These are phyloP conservation scores for Colletotrichum spinosum DNA, from an alignment of 2,329 filamentous ascomycete species.

Conservation along the genomic window DNA sequence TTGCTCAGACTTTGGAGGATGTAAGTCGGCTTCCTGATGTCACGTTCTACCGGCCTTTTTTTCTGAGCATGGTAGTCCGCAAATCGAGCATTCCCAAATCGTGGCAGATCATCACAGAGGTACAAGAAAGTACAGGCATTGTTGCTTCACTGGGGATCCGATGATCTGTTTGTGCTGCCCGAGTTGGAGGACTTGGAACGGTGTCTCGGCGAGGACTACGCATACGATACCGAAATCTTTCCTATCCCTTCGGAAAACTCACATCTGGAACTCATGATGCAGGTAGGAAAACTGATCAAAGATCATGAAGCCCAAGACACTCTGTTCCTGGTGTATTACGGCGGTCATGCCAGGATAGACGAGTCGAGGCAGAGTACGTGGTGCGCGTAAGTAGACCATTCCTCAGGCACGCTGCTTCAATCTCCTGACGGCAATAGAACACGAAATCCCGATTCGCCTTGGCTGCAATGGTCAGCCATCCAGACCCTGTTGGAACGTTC, in stretches of 20 bases:
- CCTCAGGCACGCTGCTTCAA: background rate
- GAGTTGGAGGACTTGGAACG: constrained; percentile 68
- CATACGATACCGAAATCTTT: constrained; percentile 68
- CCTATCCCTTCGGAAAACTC: constrained; percentile 69
- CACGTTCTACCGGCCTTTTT: background rate
- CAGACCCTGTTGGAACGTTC: constrained; percentile 69
- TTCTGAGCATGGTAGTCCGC: constrained; percentile 56
- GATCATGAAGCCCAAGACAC: constrained; percentile 66
- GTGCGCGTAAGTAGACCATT: constrained; percentile 62
- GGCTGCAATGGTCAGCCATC: constrained; percentile 72
- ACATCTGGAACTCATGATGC: constrained; percentile 69
- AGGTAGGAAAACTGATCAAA: constrained; percentile 67
- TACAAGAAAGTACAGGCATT: constrained; percentile 67
- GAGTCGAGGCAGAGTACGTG: constrained; percentile 70
- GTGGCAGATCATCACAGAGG: constrained; percentile 61
- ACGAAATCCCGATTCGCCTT: constrained; percentile 63
- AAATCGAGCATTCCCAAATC: constrained; percentile 67
- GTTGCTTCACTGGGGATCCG: constrained; percentile 67
- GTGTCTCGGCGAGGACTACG: constrained; percentile 66
- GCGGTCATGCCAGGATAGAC: constrained; percentile 70
- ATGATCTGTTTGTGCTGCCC: constrained; percentile 69
- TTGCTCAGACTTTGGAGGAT: constrained; percentile 66
- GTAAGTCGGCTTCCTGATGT: constrained; percentile 49
- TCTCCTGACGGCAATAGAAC: constrained; percentile 49
- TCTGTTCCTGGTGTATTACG: constrained; percentile 69